phyloP scores from a whole-genome alignment of 176 grass and related monocot species.

The Ananas comosus region DNA sequence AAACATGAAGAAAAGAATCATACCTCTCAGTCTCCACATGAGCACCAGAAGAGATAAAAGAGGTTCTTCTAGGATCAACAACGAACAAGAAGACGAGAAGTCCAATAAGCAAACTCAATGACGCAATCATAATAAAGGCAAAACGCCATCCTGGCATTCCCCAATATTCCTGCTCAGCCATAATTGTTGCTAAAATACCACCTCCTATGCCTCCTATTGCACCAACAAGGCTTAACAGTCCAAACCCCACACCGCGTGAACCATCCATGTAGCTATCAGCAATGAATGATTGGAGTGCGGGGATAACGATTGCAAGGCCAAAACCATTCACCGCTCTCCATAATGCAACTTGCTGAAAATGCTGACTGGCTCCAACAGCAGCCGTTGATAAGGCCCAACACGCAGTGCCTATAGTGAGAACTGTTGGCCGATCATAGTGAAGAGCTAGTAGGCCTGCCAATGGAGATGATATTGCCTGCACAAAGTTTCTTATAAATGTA shows the following conservation, averaged over 20 bases:
- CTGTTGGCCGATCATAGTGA: conserved; percentile 66
- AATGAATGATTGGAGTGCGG: conserved; percentile 83
- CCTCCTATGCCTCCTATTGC: conserved; percentile 76
- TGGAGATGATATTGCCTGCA: conserved; percentile 80
- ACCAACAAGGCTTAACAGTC: conserved; percentile 74
- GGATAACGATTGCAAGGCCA: conserved; percentile 93
- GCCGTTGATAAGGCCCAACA: conserved; percentile 83
- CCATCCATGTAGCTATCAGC: conserved; percentile 89
- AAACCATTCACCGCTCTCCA: conserved; percentile 88
- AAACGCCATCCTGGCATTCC: conserved; percentile 79
- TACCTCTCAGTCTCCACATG: conserved; percentile 76
- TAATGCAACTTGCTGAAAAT: conserved; percentile 63
- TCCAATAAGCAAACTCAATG: conserved; percentile 68
- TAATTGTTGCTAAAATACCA: conserved; percentile 70
- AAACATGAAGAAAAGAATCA: conserved; percentile 5
- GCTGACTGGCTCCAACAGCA: conserved; percentile 66
- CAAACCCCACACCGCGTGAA: conserved; percentile 67
- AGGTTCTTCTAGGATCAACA: conserved; percentile 64
- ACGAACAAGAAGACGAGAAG: conserved; percentile 75
- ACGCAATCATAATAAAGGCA: conserved; percentile 77
- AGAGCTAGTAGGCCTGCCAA: conserved; percentile 69
- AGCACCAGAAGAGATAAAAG: conserved; percentile 22
- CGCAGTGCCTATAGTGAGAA: conserved; percentile 69
- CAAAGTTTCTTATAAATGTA: conserved; percentile 78
- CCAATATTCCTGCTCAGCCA: conserved; percentile 70